Evolutionary conservation across 176 grass and related monocot genomes (phyloP), one percentile per base, ranked within the genome.

Genomic region (Aegilops umbellulata): DNA sequence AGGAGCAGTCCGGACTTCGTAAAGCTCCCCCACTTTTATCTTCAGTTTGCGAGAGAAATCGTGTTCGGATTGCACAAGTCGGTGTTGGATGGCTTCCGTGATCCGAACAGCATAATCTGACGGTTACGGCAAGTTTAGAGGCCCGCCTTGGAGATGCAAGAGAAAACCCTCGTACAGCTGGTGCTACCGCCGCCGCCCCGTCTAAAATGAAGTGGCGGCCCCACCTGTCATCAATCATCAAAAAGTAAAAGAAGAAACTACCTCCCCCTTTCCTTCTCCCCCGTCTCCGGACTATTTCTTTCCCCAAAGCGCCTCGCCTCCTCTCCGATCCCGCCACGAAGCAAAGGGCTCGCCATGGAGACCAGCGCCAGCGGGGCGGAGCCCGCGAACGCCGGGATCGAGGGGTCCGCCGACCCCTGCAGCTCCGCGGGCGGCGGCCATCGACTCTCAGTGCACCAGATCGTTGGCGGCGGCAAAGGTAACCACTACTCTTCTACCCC

Each of bases 391-490:
- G 84, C 79, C 65, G 89, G 87, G 77, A 90, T 92, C 71, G 91
- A 89, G 74, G 79, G 31, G 17, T 39, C 82, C 57, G 69, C 79
- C 10, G 91, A 94, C 26, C 85, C 90, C 82, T 99, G 88, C 77
- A 87, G 78, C 90, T 94, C 90, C 65, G 80, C 14, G 55, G 83
- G 19, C 60, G 44, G 80, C 39, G 85, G 58, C 23, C 84, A 44
- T 68, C 85, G 77, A 2, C 77, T 94, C 76, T 87, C 97, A 22
- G 88, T 96, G 20, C 92, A 93, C 63, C 92, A 94, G 83, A 96
- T 99, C 49, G 89, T 92, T 74, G 94, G 97, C 55, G 92, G 94
- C 30, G 97, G 94, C 53, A 87, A 89, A 88, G 94, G 97, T 95
- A 74, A 19, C 42, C 10, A 76, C 27, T 31, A n/a, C 4, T 77